A percentile compares a stretch with the other conserved stretches of the same genome.
Evolutionary conservation across 768 basidiomycete species (phyloP).

Genomic region (Baorangia bicolor): DNA sequence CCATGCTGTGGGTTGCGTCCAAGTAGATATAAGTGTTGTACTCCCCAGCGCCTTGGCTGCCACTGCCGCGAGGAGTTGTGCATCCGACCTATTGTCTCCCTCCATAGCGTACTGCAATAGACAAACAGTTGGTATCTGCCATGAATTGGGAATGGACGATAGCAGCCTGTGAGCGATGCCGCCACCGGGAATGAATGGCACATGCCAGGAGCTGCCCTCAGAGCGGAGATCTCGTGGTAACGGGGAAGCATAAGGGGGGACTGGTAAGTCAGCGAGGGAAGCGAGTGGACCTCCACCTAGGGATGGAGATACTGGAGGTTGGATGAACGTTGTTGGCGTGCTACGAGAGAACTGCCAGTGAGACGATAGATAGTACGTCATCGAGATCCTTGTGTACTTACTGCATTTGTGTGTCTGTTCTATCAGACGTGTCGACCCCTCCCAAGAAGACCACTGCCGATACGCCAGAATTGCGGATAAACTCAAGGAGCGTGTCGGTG

Average conservation of each 20-base stretch:
- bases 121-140: slow-evolving; percentile 53
- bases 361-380: slow-evolving; percentile 5
- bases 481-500: slow-evolving; percentile 53
- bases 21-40: slow-evolving; percentile 34
- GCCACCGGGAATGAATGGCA: slow-evolving; percentile 79
- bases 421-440: slow-evolving; percentile 71
- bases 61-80: slow-evolving; percentile 56
- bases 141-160: slow-evolving; percentile 48
- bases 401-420: slow-evolving; percentile 79
- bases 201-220: slow-evolving; percentile 29
- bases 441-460: slow-evolving; percentile 62
- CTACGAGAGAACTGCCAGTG: slow-evolving; percentile 33
- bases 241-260: slow-evolving; percentile 55
- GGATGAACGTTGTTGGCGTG: slow-evolving; percentile 63
- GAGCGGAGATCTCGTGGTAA: slow-evolving; percentile 35
- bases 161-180: slow-evolving; percentile 71
- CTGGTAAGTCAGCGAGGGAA: slow-evolving; percentile 45
- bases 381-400: slow-evolving; percentile 35
- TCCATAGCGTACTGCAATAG: slow-evolving; percentile 78
- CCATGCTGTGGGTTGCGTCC: slow-evolving; percentile 72
- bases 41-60: slow-evolving; percentile 47
- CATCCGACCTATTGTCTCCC: slow-evolving; percentile 79
- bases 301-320: slow-evolving; percentile 42
- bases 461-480: slow-evolving; percentile 50
- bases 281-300: slow-evolving; percentile 45